Evolutionary conservation across 1,284 basidiomycete genomes (phyloP).

Genomic region (Mrakiaceae sp.): DNA sequence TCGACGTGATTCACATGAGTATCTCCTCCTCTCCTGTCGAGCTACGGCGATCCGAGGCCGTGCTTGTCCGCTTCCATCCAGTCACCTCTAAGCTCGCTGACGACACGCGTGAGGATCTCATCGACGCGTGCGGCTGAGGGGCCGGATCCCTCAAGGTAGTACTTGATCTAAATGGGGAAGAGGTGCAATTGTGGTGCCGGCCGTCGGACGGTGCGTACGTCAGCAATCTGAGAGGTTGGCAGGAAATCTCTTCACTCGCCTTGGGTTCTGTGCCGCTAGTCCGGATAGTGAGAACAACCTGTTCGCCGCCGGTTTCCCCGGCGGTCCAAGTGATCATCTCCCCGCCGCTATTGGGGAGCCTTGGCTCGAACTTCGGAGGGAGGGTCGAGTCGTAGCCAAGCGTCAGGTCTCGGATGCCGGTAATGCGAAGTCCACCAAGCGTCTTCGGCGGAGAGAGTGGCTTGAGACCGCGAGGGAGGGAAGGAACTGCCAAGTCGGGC

Average conservation of each 20-base stretch:
- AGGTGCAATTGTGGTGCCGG: no score
- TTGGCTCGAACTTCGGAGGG: conserved; percentile 49
- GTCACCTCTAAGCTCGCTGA: conserved; percentile 47
- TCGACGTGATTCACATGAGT: background rate
- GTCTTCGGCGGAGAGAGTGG: conserved; percentile 36
- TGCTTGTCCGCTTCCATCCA: conserved; percentile 58
- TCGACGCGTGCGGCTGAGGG: conserved; percentile 39
- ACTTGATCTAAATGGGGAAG: conserved; percentile 50
- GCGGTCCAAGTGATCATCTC: conserved; percentile 74
- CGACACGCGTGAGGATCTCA: conserved; percentile 41
- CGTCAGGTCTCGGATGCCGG: conserved; percentile 59
- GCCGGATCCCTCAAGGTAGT: conserved; percentile 65
- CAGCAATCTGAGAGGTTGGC: no score
- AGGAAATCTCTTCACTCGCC: conserved; percentile 35
- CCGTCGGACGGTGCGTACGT: background rate
- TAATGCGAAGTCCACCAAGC: conserved; percentile 51
- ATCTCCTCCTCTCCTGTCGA: background rate
- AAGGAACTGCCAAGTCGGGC: background rate
- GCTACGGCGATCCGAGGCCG: conserved; percentile 32
- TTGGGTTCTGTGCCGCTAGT: conserved; percentile 82
- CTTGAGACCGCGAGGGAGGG: conserved; percentile 9
- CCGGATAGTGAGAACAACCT: conserved; percentile 55
- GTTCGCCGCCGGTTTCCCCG: conserved; percentile 35
- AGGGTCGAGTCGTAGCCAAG: conserved; percentile 53
- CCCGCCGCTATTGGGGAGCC: conserved; percentile 59